phyloP scores from a whole-genome alignment of 352 stramenopile genomes.

The Elongisporangium undulatum region DNA sequence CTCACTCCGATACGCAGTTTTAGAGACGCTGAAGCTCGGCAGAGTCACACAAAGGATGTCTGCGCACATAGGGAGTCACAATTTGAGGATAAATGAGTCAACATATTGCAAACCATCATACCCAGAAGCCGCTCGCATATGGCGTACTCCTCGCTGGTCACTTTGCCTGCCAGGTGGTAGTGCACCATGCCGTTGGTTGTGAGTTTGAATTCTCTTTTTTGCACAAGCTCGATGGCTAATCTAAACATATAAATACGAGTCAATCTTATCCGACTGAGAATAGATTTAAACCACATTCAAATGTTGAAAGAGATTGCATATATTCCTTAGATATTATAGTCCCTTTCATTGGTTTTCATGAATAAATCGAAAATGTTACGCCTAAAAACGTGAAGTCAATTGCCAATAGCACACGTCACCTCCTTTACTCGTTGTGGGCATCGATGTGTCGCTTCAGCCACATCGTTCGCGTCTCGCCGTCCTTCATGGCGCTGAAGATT shows the following conservation, averaged over 20 bases:
- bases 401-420: neutral
- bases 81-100: slow-evolving; percentile 1
- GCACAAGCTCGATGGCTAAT: neutral
- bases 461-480: slow-evolving; percentile 1
- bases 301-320: neutral
- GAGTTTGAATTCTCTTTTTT: neutral
- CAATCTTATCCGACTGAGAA: neutral
- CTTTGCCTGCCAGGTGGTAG: slow-evolving; percentile 56
- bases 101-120: slow-evolving; percentile 12
- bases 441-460: neutral
- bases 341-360: neutral
- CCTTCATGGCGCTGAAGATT: slow-evolving; percentile 9
- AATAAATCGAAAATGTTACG: neutral
- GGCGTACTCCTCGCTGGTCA: slow-evolving; percentile 69
- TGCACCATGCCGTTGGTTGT: slow-evolving; percentile 30
- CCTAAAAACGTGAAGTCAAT: neutral
- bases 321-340: neutral
- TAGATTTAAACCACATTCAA: neutral
- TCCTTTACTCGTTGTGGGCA: neutral
- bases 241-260: neutral
- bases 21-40: slow-evolving; percentile 51
- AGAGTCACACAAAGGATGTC: slow-evolving; percentile 52
- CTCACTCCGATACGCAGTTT: slow-evolving; percentile 37
- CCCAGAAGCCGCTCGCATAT: slow-evolving; percentile 69
- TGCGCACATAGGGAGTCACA: slow-evolving; percentile 4